Evolutionary conservation across 2,329 filamentous ascomycete species (phyloP), one percentile per base, ranked within the genome.

Genomic region (Colletotrichum sp.): DNA sequence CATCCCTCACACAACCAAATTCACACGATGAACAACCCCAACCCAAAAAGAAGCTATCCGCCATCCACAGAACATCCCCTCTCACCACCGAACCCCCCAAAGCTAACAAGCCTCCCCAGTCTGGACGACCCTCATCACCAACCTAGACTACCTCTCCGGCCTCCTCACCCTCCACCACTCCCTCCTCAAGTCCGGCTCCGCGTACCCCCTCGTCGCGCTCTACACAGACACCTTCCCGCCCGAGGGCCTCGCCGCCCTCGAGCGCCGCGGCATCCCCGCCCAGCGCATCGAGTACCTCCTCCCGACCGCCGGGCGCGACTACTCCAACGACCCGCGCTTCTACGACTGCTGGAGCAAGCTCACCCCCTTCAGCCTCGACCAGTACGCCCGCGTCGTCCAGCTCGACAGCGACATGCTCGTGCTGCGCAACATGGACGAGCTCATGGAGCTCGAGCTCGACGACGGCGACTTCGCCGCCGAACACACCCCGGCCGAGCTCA

Each of bases 301-400:
- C 13, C 95, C 95, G 3, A 89, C 89, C 4, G 84, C 88, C 39
- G 93, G 92, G 76, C 86, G 85, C 77, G 93, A 94, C 85, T 97
- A 92, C 87, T 90, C 88, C 80, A 91, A 94, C 76, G 95, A 98
- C 84, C 93, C 93, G 66, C 93, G 96, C 79, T 98, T 98, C 89
- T 93, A 95, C 85, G 95, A 97, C 84, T 96, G 94, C 88, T 98
- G 95, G 95, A 94, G 90, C 84, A 98, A 98, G 86, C 91, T 98
- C 32, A 91, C 93, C 18, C 92, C 94, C 8, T 98, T 97, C 83
- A 92, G 91, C 27, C 88, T 98, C 36, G 89, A 89, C 22, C 92
- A 96, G 82, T 98, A 96, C 85, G 89, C 93, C 30, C 91, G 95
- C 55, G 91, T 98, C 39, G 94, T 97, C 43, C 94, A 95, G 85